Percentiles rank a stretch among this genome's conserved stretches.
Evolutionary conservation across 1,284 basidiomycete genomes (phyloP).

Genomic region (Xerocomus minutiporus): DNA sequence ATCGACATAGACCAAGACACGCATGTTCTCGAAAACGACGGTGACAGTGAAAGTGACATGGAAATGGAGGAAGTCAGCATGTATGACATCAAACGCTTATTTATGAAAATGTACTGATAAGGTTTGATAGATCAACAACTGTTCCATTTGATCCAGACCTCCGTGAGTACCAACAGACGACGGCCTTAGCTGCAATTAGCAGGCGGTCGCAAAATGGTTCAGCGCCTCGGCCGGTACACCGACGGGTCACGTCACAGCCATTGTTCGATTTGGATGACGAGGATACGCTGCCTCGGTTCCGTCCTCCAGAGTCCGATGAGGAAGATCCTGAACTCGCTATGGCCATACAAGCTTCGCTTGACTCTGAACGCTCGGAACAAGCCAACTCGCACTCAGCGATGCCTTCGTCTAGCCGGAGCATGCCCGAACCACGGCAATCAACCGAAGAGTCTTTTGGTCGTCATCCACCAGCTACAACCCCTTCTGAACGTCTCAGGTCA

Average conservation of each 20-base stretch:
- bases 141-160: constrained; percentile 58
- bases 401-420: constrained; percentile 6
- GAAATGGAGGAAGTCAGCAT: constrained; percentile 77
- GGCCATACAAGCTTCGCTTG: constrained; percentile 59
- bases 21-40: constrained; percentile 28
- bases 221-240: constrained; percentile 31
- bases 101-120: constrained; percentile 15
- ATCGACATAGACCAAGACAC: constrained; percentile 75
- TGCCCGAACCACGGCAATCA: constrained; percentile 4
- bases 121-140: constrained; percentile 32
- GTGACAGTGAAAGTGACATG: constrained; percentile 51
- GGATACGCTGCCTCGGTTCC: constrained; percentile 34
- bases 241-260: constrained; percentile 36
- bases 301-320: constrained; percentile 39
- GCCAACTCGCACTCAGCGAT: neutral
- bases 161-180: constrained; percentile 58
- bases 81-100: constrained; percentile 39
- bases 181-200: constrained; percentile 64
- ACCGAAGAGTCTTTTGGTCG: neutral
- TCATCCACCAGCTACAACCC: constrained; percentile 7
- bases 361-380: constrained; percentile 16
- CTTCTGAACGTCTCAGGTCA: constrained; percentile 2
- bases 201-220: constrained; percentile 43
- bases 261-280: constrained; percentile 57
- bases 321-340: constrained; percentile 52